Evolutionary conservation across 23 red algal genomes (phyloP), one percentile per base, ranked within the genome.

Genomic region (Gracilaria gracilis): DNA sequence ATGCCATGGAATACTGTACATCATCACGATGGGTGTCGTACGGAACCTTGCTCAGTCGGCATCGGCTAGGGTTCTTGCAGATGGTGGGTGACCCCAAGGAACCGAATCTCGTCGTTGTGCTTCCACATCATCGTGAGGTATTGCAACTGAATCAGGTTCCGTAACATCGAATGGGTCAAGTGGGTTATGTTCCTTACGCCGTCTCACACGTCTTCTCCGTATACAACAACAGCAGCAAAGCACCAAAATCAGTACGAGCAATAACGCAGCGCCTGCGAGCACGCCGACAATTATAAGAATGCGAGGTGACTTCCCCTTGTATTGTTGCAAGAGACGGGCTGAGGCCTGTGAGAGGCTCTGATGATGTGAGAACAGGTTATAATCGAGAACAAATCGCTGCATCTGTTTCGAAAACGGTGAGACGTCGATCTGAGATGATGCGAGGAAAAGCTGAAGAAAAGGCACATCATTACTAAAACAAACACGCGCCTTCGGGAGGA

Each of bases 31-130:
- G n/a, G n/a, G n/a, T n/a, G n/a, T n/a, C n/a, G n/a, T n/a, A n/a
- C n/a, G n/a, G 19, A 64, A 64, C 59, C 51, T 19, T 55, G 16
- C 23, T 77, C 72, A 77, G 50, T 51, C 72, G 4, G 39, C 72
- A 50, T 77, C 72, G 23, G 72, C 72, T 8, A 77, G 42, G 20
- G 13, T 77, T 20, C 38, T 46, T 13, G 72, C 25, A 27, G 72
- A 77, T 1, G 72, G 72, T 7, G 72, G 72, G 72, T 77, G 72
- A 9, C 72, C 72, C 72, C 72, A 77, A 6, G 72, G 72, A 29
- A 77, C 72, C 0, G 72, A 77, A 50, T 77, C 72, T 17, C 72
- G 72, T 77, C 72, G 38, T 15, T 77, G 72, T 15, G 72, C 72
- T 28, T 77, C 72, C n/a, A 77, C 23, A 51, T 77, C 72, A 28